Conservation (phyloP, 2,329 filamentous ascomycete genomes). For the Diaporthe vexans region DNA sequence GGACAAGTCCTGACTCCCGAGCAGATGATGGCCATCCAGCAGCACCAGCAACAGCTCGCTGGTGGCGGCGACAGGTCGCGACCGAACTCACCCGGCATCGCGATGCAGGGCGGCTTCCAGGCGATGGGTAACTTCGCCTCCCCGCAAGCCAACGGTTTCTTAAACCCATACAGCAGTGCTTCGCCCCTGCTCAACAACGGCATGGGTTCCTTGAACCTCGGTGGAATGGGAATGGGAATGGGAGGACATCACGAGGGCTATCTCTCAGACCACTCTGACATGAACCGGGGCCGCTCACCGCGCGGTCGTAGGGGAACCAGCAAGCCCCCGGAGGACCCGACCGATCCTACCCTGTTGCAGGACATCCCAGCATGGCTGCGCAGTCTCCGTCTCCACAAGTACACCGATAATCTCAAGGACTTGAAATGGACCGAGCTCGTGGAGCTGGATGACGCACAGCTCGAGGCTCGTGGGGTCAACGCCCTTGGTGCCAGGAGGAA, state of each 20-base stretch:
- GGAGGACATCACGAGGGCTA: constrained; percentile 84
- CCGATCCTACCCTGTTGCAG: constrained; percentile 88
- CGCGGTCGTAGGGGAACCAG: constrained; percentile 93
- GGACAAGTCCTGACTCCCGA: constrained; percentile 89
- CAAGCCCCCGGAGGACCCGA: constrained; percentile 98
- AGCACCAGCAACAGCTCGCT: constrained; percentile 60
- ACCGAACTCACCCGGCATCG: constrained; percentile 89
- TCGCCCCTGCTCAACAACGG: constrained; percentile 79
- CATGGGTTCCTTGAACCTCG: constrained; percentile 78
- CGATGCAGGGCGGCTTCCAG: constrained; percentile 64
- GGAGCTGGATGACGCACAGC: constrained; percentile 90
- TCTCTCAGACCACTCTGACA: constrained; percentile 93
- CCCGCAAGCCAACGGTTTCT: constrained; percentile 93
- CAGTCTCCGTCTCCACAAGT: constrained; percentile 96
- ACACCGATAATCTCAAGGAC: constrained; percentile 98
- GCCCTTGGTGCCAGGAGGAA: constrained; percentile 94
- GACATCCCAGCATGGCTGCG: constrained; percentile 97
- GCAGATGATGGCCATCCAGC: constrained; percentile 85
- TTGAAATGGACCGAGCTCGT: constrained; percentile 96
- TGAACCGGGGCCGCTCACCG: constrained; percentile 90
- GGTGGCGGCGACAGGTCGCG: constrained; percentile 82
- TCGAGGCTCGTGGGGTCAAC: constrained; percentile 94
- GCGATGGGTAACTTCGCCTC: constrained; percentile 82
- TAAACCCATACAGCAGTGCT: constrained; percentile 86
- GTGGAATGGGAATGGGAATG: constrained; percentile 61